Conservation (phyloP, 208 protist genomes). For the Acanthamoeba quina region DNA sequence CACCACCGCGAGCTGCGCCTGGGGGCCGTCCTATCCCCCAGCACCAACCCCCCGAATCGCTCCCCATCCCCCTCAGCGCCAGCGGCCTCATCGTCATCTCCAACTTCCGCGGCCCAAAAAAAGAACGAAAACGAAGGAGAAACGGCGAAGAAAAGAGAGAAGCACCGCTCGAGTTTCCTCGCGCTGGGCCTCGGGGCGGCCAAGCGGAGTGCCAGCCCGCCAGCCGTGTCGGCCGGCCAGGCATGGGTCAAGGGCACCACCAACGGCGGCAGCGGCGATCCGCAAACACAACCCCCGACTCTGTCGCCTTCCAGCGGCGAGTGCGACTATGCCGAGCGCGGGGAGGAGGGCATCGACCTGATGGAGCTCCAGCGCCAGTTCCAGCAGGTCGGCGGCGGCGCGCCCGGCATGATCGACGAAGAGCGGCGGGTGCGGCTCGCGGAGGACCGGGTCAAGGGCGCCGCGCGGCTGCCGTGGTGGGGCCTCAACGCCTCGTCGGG, state of each 20-base stretch:
- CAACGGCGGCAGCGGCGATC: not conserved
- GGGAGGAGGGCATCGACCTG: constrained; percentile 50
- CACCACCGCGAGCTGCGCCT: not conserved
- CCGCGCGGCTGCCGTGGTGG: constrained; percentile 19
- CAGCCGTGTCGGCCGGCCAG: not conserved
- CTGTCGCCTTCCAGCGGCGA: not conserved
- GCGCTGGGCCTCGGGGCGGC: not conserved
- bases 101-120: not conserved
- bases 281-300: not conserved
- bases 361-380: constrained; percentile 52
- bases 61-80: not conserved
- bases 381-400: not conserved
- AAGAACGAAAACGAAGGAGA: not conserved
- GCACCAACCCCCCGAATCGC: not conserved
- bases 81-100: not conserved
- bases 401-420: not conserved
- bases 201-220: not conserved
- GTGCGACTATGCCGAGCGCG: constrained; percentile 11
- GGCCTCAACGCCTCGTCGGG: constrained; percentile 61
- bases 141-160: not conserved
- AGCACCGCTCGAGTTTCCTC: not conserved
- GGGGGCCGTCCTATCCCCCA: not conserved
- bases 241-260: not conserved
- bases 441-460: constrained; percentile 55
- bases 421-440: not conserved